Evolutionary conservation across 257 asterid genomes (phyloP).

Genomic region (Parsonsia alboflavescens): DNA sequence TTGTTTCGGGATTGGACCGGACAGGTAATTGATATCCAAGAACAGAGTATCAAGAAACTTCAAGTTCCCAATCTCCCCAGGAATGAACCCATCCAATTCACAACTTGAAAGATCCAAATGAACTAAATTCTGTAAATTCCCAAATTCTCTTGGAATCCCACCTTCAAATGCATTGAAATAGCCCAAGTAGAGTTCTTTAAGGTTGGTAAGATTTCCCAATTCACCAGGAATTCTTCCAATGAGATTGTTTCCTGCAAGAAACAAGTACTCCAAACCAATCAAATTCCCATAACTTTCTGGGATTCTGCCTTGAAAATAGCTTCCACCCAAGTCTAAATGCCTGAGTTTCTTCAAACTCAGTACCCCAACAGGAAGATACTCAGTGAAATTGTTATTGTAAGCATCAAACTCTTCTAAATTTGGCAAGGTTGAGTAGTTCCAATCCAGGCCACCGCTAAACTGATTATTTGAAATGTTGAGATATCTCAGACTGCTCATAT

Average conservation of each 20-base stretch:
- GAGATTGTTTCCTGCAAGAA: conserved; percentile 77
- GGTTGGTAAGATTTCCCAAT: conserved; percentile 68
- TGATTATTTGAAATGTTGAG: conserved; percentile 75
- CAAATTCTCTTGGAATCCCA: conserved; percentile 82
- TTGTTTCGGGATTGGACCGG: conserved; percentile 69
- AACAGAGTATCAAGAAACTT: conserved; percentile 55
- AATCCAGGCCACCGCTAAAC: conserved; percentile 56
- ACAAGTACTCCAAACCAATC: conserved; percentile 56
- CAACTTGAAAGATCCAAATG: conserved; percentile 70
- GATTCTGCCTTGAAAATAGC: conserved; percentile 60
- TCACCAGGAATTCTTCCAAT: conserved; percentile 65
- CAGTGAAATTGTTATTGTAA: conserved; percentile 76
- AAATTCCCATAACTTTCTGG: conserved; percentile 57
- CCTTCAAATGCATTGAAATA: conserved; percentile 56
- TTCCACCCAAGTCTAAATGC: conserved; percentile 83
- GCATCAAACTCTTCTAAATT: conserved; percentile 64
- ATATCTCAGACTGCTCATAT: conserved; percentile 48
- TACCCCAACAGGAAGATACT: conserved; percentile 61
- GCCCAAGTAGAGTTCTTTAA: conserved; percentile 82
- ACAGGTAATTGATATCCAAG: conserved; percentile 54
- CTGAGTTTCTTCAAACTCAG: conserved; percentile 48
- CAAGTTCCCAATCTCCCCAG: conserved; percentile 68
- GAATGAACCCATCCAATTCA: conserved; percentile 69
- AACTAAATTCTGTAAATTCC: conserved; percentile 59
- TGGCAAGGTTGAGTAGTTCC: conserved; percentile 68